Evolutionary conservation across 2,329 filamentous ascomycete genomes (phyloP).

Genomic region (Exophiala bonariae): DNA sequence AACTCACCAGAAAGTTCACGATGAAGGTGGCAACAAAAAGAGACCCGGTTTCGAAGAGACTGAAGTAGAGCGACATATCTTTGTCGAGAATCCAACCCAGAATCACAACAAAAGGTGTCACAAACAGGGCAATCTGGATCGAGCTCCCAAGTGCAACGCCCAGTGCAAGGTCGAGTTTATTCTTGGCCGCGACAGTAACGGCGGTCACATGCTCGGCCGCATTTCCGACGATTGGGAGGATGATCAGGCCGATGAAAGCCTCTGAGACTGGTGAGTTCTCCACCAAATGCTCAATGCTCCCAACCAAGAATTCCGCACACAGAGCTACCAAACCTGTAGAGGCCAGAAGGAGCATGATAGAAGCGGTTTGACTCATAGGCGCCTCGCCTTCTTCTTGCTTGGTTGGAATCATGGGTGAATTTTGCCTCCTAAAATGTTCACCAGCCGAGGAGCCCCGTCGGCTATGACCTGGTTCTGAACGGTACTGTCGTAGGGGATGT

Average conservation of each 20-base stretch:
- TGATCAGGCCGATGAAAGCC: constrained; percentile 64
- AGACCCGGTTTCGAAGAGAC: constrained; percentile 77
- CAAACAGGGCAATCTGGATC: constrained; percentile 65
- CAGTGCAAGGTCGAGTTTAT: constrained; percentile 67
- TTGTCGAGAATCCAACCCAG: constrained; percentile 63
- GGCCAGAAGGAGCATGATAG: constrained; percentile 67
- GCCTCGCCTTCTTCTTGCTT: constrained; percentile 43
- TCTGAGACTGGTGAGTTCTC: constrained; percentile 49
- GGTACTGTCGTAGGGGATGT: constrained; percentile 39
- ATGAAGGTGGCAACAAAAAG: constrained; percentile 56
- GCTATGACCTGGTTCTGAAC: constrained; percentile 58
- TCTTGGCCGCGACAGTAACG: constrained; percentile 61
- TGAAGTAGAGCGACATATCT: constrained; percentile 75
- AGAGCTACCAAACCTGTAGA: constrained; percentile 78
- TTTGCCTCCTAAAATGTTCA: not conserved
- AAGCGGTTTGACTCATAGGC: constrained; percentile 69
- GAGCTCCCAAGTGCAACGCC: constrained; percentile 66
- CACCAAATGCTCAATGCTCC: constrained; percentile 58
- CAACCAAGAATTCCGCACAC: constrained; percentile 68
- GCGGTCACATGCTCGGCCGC: constrained; percentile 67
- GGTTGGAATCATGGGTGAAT: constrained; percentile 3
- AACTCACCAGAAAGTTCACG: constrained; percentile 57
- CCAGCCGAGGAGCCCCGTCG: not conserved
- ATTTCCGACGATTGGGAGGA: constrained; percentile 66
- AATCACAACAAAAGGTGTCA: constrained; percentile 62